phyloP scores from a whole-genome alignment of 2,329 filamentous ascomycete species.

The Ascochyta fabae region DNA sequence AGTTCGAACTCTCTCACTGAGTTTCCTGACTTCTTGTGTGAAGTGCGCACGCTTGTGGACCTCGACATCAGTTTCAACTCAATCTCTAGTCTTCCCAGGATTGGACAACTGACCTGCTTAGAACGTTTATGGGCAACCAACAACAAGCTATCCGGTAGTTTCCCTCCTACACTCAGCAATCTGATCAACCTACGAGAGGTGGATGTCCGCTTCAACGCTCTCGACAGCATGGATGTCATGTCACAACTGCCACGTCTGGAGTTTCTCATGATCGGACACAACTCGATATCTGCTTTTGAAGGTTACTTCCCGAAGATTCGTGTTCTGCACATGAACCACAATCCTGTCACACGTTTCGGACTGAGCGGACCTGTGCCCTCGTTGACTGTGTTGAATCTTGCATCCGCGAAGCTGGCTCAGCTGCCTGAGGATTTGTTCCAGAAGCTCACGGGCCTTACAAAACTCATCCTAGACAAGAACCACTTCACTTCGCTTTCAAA shows the following conservation, averaged over 20 bases:
- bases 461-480: slow-evolving; percentile 90
- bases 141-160: slow-evolving; percentile 79
- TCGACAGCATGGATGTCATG: slow-evolving; percentile 87
- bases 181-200: slow-evolving; percentile 83
- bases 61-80: slow-evolving; percentile 97
- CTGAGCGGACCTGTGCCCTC: slow-evolving; percentile 78
- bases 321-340: slow-evolving; percentile 88
- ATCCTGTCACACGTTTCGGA: slow-evolving; percentile 93
- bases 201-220: slow-evolving; percentile 91
- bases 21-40: slow-evolving; percentile 85
- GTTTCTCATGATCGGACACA: slow-evolving; percentile 88
- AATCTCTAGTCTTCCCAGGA: slow-evolving; percentile 78
- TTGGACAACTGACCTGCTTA: slow-evolving; percentile 78
- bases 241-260: slow-evolving; percentile 85
- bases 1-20: slow-evolving; percentile 90
- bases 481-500: slow-evolving; percentile 90
- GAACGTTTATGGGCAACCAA: slow-evolving; percentile 96
- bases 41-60: slow-evolving; percentile 83
- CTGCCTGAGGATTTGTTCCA: slow-evolving; percentile 86
- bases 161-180: slow-evolving; percentile 76
- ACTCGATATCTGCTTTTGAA: slow-evolving; percentile 86
- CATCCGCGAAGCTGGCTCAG: slow-evolving; percentile 87
- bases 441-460: slow-evolving; percentile 84
- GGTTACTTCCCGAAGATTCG: slow-evolving; percentile 87
- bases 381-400: slow-evolving; percentile 84